Conservation (phyloP, 352 stramenopile genomes). For the Plasmopara viticola region DNA sequence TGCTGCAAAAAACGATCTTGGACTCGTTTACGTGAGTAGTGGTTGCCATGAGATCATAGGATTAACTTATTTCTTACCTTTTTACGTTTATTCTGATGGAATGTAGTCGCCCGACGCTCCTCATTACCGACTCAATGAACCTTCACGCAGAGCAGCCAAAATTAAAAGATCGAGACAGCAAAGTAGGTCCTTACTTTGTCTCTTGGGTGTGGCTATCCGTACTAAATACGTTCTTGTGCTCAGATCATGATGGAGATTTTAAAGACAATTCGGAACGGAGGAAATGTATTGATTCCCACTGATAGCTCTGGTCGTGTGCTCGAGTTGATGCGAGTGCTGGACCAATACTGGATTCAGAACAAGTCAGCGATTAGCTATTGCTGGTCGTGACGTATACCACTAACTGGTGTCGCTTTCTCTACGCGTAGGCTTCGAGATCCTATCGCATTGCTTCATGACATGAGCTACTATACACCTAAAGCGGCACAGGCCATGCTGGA, state of each 20-base stretch:
- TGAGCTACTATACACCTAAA: slow-evolving; percentile 87
- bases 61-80: not conserved
- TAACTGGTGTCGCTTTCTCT: slow-evolving; percentile 3
- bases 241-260: slow-evolving; percentile 92
- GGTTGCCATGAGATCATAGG: not conserved
- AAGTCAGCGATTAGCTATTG: slow-evolving; percentile 48
- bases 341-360: slow-evolving; percentile 95
- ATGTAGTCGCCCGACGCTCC: slow-evolving; percentile 65
- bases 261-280: slow-evolving; percentile 87
- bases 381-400: not conserved
- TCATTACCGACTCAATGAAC: slow-evolving; percentile 89
- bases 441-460: slow-evolving; percentile 83
- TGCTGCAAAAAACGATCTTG: slow-evolving; percentile 91
- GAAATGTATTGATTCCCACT: slow-evolving; percentile 93
- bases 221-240: slow-evolving; percentile 14
- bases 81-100: slow-evolving; percentile 4
- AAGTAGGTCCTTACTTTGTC: slow-evolving; percentile 17
- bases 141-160: slow-evolving; percentile 80
- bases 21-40: slow-evolving; percentile 84
- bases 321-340: slow-evolving; percentile 92
- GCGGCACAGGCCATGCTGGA: slow-evolving; percentile 85
- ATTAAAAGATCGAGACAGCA: slow-evolving; percentile 84
- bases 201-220: not conserved
- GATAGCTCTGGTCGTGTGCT: slow-evolving; percentile 92
- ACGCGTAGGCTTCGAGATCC: slow-evolving; percentile 60